Conservation (phyloP, 768 basidiomycete species). For the Crassisporium funariophilum region DNA sequence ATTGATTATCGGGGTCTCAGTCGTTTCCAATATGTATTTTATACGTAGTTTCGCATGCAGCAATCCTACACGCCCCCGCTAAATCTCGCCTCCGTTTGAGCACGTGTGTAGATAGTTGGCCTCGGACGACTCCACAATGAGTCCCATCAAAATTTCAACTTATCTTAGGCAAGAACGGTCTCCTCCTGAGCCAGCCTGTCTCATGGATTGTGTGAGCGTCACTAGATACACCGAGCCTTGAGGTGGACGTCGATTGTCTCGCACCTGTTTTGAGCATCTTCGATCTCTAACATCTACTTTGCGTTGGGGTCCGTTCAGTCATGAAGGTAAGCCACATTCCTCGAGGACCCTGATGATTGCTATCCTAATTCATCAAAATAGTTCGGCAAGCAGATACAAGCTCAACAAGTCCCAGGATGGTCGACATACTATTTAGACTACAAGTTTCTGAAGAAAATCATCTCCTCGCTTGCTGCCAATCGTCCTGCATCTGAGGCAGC, state of each 20-base stretch:
- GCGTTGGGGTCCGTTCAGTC: slow-evolving; percentile 6
- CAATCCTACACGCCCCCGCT: slow-evolving; percentile 1
- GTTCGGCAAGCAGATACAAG: slow-evolving; percentile 98
- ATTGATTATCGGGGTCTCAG: slow-evolving; percentile 22
- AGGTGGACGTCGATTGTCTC: slow-evolving; percentile 18
- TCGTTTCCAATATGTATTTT: slow-evolving; percentile 17
- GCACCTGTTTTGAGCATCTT: slow-evolving; percentile 8
- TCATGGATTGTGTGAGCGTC: slow-evolving; percentile 26
- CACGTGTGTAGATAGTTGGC: slow-evolving; percentile 25
- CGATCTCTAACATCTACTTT: slow-evolving; percentile 6
- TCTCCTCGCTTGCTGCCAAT: slow-evolving; percentile 90
- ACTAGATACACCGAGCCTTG: slow-evolving; percentile 29
- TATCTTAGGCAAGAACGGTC: slow-evolving; percentile 15
- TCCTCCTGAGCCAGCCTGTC: slow-evolving; percentile 11
- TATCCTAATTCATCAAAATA: slow-evolving; percentile 33
- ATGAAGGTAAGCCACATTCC: slow-evolving; percentile 37
- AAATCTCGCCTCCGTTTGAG: slow-evolving; percentile 16
- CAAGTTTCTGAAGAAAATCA: slow-evolving; percentile 98
- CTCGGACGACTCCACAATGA: slow-evolving; percentile 14
- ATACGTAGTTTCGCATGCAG: slow-evolving; percentile 12
- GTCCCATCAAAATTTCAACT: slow-evolving; percentile 13
- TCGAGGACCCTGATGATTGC: slow-evolving; percentile 4
- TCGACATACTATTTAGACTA: slow-evolving; percentile 95
- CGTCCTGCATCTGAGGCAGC: slow-evolving; percentile 91
- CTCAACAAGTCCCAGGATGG: slow-evolving; percentile 97